Base-by-base conservation (phyloP, 192 early-diverging fungal species). In the Physocladia obscura region DNA sequence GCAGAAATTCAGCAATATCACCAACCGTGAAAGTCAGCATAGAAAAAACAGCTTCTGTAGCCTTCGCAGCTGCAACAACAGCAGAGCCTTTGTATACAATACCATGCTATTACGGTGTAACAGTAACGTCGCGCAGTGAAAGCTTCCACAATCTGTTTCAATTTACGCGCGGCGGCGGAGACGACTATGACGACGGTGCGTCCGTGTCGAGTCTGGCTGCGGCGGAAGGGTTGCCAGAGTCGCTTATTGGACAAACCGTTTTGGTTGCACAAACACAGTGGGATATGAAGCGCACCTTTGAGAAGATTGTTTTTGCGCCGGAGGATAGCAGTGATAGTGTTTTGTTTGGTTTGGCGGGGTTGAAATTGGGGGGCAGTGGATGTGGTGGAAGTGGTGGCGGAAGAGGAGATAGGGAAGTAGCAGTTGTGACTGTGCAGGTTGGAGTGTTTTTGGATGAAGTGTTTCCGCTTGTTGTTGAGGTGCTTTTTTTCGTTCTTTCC, bases 391-490 rank as follows among this genome's bases (percentile, higher is more conserved):
- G 47, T 57, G 56, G 56, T 31, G 36, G 13, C 15, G 35, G n/a
- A 31, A 76, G 73, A 29, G 60, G 58, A 5, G 75, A 79, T 32
- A 79, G 77, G 61, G 79, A 81, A 51, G 70, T 78, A 3, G 79
- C 76, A 3, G 72, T 62, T 47, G 44, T 77, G 27, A 3, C 26
- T 5, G 31, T 78, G 21, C 70, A 69, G 40, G 68, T 78, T 35
- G 79, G 79, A 2, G 54, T 58, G 34, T 57, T 76, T 39, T 35
- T 81, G 32, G 79, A 81, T 50, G 79, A 81, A 52, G 73, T 49
- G 3, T 76, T 64, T 36, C 40, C 49, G 17, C 57, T 57, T n/a
- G 65, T 76, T 31, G 69, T 54, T 15, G 75, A 70, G 39, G 74
- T 76, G 17, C 17, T 44, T 62, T 1, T 27, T 1, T 13, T 36